Base-by-base conservation (phyloP, 768 basidiomycete genomes). In the Clitopilus passeckerianus region DNA sequence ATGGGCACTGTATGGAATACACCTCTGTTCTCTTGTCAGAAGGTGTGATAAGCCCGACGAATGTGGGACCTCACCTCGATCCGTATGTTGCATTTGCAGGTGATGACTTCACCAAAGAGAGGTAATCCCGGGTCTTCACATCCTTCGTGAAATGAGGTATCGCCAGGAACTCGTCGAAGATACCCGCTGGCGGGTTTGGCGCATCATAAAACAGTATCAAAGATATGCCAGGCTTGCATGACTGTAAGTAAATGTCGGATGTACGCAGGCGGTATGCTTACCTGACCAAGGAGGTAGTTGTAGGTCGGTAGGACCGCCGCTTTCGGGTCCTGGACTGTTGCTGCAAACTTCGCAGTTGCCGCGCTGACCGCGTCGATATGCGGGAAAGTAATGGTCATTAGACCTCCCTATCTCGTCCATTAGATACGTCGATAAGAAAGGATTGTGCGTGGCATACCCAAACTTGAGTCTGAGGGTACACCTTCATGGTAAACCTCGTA, bases 201-300 rank as follows among this genome's bases (percentile, higher is more conserved):
- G 63, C 80, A 63, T 88, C 81, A 63, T 89, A 87, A 69, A 88
- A 89, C 20, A 88, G 75, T 64, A 20, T 57, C 62, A 53, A 57
- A 2, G 37, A 41, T 14, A 41, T 41, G 57, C 62, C 59, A 44
- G 24, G 53, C n/a, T 12, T 16, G 20, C 43, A 15, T 1, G n/a
- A 10, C 44, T 57, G 2, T 82, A 57, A 7, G 71, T 64, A 3
- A 66, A 66, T 5, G 75, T 64, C 14, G 27, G 7, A 3, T n/a
- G 15, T 53, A n/a, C 6, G 22, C 37, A 54, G 35, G 58, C 20
- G 4, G 34, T 46, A 66, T 59, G 59, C 72, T n/a, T 55, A 81
- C 82, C 69, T 69, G 54, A 20, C 70, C 71, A 75, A 34, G 54
- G 66, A 85, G 74, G 0, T 76, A n/a, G 0, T 75, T 79, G 52